Percentiles rank a stretch among this genome's conserved stretches.
Conservation (phyloP, 495 filamentous ascomycete species). For the Alectoria sarmentosa region DNA sequence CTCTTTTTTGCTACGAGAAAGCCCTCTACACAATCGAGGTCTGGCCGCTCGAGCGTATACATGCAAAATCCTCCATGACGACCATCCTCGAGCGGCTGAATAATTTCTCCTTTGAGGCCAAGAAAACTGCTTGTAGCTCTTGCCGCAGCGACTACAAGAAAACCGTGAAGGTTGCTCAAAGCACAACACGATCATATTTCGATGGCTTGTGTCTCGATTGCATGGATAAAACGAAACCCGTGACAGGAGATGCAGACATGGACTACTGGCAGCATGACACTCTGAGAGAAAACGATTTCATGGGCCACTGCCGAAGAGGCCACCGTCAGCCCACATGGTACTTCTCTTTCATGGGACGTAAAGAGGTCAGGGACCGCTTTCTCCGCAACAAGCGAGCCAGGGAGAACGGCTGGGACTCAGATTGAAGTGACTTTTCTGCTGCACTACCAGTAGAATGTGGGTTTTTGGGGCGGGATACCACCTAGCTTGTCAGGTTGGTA, state of each 20-base stretch:
- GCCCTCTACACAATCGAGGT: constrained; percentile 2
- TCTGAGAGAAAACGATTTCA: constrained; percentile 17
- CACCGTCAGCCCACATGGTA: constrained; percentile 29
- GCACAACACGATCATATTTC: constrained; percentile 16
- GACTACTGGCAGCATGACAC: constrained; percentile 27
- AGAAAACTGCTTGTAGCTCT: not conserved
- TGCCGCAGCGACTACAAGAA: constrained; percentile 15
- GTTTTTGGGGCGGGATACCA: no score
- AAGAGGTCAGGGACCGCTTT: constrained; percentile 18
- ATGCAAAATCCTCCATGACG: constrained; percentile 4
- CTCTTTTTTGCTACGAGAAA: constrained; percentile 17
- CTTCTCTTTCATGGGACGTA: constrained; percentile 25
- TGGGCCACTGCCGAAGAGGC: constrained; percentile 20
- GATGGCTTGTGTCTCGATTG: constrained; percentile 31
- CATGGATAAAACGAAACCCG: constrained; percentile 24
- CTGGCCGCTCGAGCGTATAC: constrained; percentile 23
- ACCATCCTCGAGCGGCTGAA: constrained; percentile 11
- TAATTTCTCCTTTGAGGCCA: constrained; percentile 11
- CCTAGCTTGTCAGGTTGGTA: no score
- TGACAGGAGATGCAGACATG: constrained; percentile 18
- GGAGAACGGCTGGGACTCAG: not conserved
- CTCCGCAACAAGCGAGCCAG: not conserved
- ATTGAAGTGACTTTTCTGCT: no score
- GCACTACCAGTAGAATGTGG: no score
- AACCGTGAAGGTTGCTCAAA: not conserved